These are phyloP conservation scores for Citrus cavaleriei DNA, from an alignment of 345 rosid genomes.

Conservation along the genomic window DNA sequence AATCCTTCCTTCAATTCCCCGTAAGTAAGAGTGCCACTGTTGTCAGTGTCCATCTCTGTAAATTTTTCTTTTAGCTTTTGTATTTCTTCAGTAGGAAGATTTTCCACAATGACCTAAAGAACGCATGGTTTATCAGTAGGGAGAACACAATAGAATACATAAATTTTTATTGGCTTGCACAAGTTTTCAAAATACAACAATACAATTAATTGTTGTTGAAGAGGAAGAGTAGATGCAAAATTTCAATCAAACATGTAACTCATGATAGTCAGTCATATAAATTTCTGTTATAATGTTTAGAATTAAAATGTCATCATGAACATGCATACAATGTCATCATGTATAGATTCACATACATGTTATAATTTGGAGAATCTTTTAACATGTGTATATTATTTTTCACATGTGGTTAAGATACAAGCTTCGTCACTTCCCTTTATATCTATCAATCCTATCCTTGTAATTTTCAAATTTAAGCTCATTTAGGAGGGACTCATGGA, in stretches of 20 bases:
- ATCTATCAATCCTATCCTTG: background rate
- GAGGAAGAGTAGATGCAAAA: background rate
- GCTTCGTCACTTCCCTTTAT: background rate
- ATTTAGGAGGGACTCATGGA: background rate
- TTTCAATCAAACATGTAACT: background rate
- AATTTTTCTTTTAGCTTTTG: too few relatives aligned
- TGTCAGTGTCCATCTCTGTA: too few relatives aligned
- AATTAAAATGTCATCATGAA: background rate
- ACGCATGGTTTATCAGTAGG: background rate
- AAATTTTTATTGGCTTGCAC: background rate
- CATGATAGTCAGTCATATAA: background rate
- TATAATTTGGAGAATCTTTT: background rate
- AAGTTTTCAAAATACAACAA: background rate
- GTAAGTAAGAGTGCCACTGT: too few relatives aligned
- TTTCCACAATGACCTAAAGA: conserved; percentile 42
- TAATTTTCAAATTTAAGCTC: background rate
- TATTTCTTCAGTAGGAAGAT: too few relatives aligned
- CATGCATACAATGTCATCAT: too few relatives aligned
- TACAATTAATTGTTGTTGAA: background rate
- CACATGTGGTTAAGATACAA: background rate
- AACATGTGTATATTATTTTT: too few relatives aligned
- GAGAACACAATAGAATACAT: background rate
- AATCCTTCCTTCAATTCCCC: conserved; percentile 41
- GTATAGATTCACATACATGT: background rate
- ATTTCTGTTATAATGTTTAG: background rate